Evolutionary conservation across 257 asterid genomes (phyloP), one percentile per base, ranked within the genome.

Genomic region (Striga asiatica): DNA sequence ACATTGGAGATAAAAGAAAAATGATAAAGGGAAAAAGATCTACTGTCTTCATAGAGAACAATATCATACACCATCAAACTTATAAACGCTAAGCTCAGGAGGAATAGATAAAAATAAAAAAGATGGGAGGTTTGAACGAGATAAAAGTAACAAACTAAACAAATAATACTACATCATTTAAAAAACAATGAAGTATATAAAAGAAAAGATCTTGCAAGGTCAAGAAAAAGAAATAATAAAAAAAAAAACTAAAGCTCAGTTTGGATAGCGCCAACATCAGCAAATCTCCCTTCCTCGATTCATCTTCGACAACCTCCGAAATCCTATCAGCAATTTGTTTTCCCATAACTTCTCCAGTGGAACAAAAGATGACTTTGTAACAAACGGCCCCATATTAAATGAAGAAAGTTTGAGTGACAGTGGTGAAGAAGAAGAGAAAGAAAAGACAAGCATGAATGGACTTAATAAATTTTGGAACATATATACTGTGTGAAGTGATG

Each of bases 81-180:
- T n/a, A n/a, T n/a, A n/a, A n/a, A n/a, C n/a, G n/a, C n/a, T n/a
- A 76, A 76, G 82, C 82, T 76, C 82, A 69, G 51, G 63, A 76
- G 82, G 82, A 54, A 76, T 72, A 76, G 72, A 14, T 10, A 0
- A 14, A 58, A 49, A 24, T 0, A 0, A 0, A 62, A 1, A 37
- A 59, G 41, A 1, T 63, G 69, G 32, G 50, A 70, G 69, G 42
- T 62, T 66, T 62, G 71, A 70, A 66, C 56, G 39, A 38, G 1
- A 63, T 25, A 62, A 58, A 37, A 3, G 42, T 14, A 18, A 28
- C n/a, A 0, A 0, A 0, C 4, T 17, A 47, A 16, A 1, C 38
- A 8, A 6, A 32, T 3, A 61, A 9, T 55, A 43, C 0, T 2
- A 12, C 2, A 1, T 0, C 5, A 29, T 1, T 0, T 3, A 0